phyloP scores from a whole-genome alignment of 805 yeast species.

The Sugiyamaella smithiae region DNA sequence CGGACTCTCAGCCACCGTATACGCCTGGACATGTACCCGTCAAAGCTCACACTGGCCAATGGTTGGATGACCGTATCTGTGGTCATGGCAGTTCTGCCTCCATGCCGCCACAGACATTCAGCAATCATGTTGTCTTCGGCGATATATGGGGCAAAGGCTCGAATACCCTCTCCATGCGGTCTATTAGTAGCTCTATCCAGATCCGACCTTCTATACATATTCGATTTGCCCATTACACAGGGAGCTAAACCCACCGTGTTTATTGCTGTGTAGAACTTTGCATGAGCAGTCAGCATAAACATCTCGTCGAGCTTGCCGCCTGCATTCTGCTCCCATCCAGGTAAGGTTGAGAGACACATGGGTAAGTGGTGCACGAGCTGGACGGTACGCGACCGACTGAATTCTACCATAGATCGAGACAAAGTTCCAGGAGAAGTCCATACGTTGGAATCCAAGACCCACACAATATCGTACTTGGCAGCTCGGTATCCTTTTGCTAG shows the following conservation, averaged over 20 bases:
- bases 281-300: conserved; percentile 79
- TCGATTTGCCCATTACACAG: conserved; percentile 89
- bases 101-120: conserved; percentile 69
- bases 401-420: conserved; percentile 53
- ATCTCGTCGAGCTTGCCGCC: conserved; percentile 81
- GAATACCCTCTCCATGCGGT: conserved; percentile 44
- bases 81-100: conserved; percentile 73
- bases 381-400: conserved; percentile 44
- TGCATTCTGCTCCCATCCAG: conserved; percentile 31
- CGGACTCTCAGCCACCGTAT: conserved; percentile 85
- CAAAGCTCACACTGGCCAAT: conserved; percentile 38
- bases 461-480: conserved; percentile 69
- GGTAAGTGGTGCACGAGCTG: conserved; percentile 82
- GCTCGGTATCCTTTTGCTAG: conserved; percentile 71
- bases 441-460: conserved; percentile 86
- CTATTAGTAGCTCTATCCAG: conserved; percentile 37
- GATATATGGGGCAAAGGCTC: conserved; percentile 72
- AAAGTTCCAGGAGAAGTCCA: conserved; percentile 69
- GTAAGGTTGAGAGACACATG: conserved; percentile 39
- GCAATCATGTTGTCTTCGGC: conserved; percentile 95
- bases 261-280: conserved; percentile 77
- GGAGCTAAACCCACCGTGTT: conserved; percentile 76
- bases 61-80: conserved; percentile 82
- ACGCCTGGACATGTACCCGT: conserved; percentile 64
- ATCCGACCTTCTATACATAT: conserved; percentile 66